These are phyloP conservation scores for Boletus tomentosulus DNA, from an alignment of 768 basidiomycete genomes.

Conservation along the genomic window DNA sequence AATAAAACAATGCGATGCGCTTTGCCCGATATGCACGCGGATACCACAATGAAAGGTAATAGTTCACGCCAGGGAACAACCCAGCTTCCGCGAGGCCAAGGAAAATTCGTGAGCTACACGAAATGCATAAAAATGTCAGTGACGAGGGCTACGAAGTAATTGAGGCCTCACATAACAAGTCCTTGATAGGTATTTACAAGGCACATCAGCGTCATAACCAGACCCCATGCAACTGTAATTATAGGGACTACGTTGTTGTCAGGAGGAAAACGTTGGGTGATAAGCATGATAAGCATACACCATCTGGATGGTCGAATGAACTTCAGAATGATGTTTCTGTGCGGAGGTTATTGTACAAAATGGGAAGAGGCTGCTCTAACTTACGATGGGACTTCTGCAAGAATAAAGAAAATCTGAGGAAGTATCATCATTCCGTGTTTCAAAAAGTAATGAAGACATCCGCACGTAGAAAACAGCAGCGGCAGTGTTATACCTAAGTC, in stretches of 20 bases:
- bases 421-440: background rate
- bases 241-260: background rate
- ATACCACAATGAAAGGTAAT: constrained; percentile 3
- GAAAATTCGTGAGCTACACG: background rate
- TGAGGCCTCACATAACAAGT: background rate
- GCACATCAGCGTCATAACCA: background rate
- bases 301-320: constrained; percentile 1
- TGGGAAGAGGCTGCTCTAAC: background rate
- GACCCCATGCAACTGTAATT: constrained; percentile 1
- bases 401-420: background rate
- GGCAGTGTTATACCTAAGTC: constrained; percentile 2
- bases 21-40: background rate
- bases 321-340: constrained; percentile 1
- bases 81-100: constrained; percentile 1
- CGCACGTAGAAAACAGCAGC: constrained; percentile 1
- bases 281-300: background rate
- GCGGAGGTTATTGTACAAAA: background rate
- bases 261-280: background rate
- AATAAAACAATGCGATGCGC: background rate
- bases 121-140: background rate
- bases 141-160: background rate
- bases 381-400: constrained; percentile 2
- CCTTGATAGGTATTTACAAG: constrained; percentile 1
- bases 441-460: background rate
- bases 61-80: background rate